Conservation (phyloP, 2,329 filamentous ascomycete genomes). For the Xylariaceae sp. region DNA sequence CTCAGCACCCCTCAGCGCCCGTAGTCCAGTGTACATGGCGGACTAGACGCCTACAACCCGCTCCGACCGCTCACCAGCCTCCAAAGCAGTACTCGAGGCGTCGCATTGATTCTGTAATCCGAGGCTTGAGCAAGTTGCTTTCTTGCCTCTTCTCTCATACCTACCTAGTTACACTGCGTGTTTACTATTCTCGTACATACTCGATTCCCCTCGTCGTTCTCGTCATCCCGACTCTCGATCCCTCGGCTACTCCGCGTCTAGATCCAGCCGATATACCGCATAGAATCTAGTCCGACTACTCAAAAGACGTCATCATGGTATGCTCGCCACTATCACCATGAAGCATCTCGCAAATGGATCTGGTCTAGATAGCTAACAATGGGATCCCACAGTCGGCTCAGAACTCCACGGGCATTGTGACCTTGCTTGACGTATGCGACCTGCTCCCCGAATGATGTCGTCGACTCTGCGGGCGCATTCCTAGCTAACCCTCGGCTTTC, state of each 20-base stretch:
- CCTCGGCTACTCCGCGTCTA: background rate
- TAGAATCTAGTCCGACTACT: background rate
- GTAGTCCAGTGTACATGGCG: background rate
- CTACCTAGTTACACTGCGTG: background rate
- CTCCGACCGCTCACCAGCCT: background rate
- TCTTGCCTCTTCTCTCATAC: background rate
- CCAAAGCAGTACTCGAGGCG: background rate
- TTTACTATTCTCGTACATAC: constrained; percentile 1
- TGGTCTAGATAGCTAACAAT: constrained; percentile 19
- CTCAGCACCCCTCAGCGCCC: too few species aligned
- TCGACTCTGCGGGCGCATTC: background rate
- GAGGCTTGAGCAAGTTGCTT: too few species aligned
- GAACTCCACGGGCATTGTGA: constrained; percentile 97
- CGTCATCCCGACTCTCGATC: background rate
- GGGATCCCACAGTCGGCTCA: constrained; percentile 70
- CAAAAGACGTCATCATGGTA: constrained; percentile 18
- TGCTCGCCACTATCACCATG: background rate
- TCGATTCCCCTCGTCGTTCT: constrained; percentile 1
- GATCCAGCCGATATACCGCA: background rate
- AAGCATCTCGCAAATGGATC: background rate
- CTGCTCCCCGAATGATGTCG: background rate
- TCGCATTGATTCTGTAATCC: constrained; percentile 9
- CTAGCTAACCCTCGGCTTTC: constrained; percentile 1
- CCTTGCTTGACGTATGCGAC: constrained; percentile 84
- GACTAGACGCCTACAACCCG: background rate